Base-by-base conservation (phyloP, 345 rosid species). In the Turnera subulata region DNA sequence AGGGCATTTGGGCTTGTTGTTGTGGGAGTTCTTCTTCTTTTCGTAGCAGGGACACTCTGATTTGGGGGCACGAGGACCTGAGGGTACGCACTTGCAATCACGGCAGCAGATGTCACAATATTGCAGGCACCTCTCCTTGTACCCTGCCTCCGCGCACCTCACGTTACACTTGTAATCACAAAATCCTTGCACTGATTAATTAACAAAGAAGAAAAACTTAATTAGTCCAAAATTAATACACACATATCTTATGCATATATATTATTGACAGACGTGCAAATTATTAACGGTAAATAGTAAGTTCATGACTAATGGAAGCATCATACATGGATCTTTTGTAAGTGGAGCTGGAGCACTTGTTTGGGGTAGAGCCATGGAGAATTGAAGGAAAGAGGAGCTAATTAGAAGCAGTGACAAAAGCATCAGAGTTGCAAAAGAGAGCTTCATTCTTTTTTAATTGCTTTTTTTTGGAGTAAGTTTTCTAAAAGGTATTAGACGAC, bases 11-110 rank as follows among this genome's bases (percentile, higher is more conserved):
- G 73, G 25, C 14, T 8, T 17, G 60, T 67, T 67, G 59, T 56
- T 63, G 15, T 42, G 4, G 22, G 62, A 48, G 58, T 56, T 62
- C 46, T 50, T 42, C 59, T 37, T 43, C 55, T 69, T 67, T 18
- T 67, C 23, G 5, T 69, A 69, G 38, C 73, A 69, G 38, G 73
- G 73, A 39, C 73, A 69, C 19, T 69, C 68, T 13, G 58, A 46
- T 38, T 69, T 69, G 59, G 53, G 51, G 16, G 55, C 68, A 29
- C 49, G 43, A 51, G 73, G 25, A 13, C 73, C 73, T 1, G 72
- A 61, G 26, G 72, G 72, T 11, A 67, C 72, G 14, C 72, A 67
- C 39, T 67, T 40, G 66, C 72, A 67, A 7, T 48, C 42, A 19
- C 16, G 0, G 39, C 72, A 69, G 68, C 73, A 69, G 13, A 69